Base-by-base conservation (phyloP, 495 filamentous ascomycete genomes). In the Xylaria cubensis region DNA sequence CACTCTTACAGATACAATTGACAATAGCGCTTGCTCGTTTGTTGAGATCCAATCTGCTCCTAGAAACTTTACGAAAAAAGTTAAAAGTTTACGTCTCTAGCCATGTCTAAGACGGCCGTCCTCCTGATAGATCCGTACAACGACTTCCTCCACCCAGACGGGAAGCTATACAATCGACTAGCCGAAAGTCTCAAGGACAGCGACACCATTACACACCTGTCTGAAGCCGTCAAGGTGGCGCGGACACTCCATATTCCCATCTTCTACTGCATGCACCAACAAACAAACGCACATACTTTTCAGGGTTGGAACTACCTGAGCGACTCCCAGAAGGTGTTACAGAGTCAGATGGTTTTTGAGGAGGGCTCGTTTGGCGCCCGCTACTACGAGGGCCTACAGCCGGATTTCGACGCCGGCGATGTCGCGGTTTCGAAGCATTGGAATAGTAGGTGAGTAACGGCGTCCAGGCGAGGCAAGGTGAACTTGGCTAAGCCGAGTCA, bases 361-460 rank as follows among this genome's bases (percentile, higher is more conserved):
- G 48, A 51, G 48, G 48, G 48, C 48, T 51, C 48, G 7, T 51
- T 51, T 51, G 48, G 48, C 3, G 48, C n/a, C 48, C n/a, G 48
- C n/a, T 51, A 21, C 9, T 51, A 51, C 7, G 48, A 51, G 7
- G 48, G 48, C 8, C 48, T 51, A n/a, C 48, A 51, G 48, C 48
- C 48, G 48, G 48, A 51, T 24, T 51, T 51, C 48, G 48, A 51
- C n/a, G 48, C 48, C 48, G 48, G 48, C 2, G 48, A 51, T 24
- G 48, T 51, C 48, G 7, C 10, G 48, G 48, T 51, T 24, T 51
- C 48, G 48, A 51, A 51, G 48, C 48, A 51, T 51, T 51, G 48
- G 48, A 51, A 51, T 51, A 51, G 48, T 13, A 51, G 48, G 48
- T 51, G 48, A 51, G 48, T 51, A 19, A n/a, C n/a, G n/a, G n/a